phyloP scores from a whole-genome alignment of 345 rosid species.

The Nephelium lappaceum region DNA sequence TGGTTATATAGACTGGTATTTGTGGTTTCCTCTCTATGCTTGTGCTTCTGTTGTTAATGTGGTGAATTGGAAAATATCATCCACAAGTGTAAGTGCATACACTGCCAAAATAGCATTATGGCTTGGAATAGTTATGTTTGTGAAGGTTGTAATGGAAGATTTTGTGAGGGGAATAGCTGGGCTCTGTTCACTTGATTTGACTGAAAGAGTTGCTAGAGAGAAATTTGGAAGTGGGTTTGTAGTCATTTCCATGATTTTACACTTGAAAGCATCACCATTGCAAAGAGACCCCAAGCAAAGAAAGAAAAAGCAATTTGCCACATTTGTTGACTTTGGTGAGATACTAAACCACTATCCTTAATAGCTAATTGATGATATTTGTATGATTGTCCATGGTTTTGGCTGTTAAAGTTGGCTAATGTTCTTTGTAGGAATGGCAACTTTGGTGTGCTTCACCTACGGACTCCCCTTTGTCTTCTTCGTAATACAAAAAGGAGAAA shows the following conservation, averaged over 20 bases:
- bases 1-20: slow-evolving; percentile 65
- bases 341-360: background rate
- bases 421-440: slow-evolving; percentile 48
- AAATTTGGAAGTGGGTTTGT: slow-evolving; percentile 82
- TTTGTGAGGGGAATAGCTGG: slow-evolving; percentile 37
- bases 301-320: slow-evolving; percentile 17
- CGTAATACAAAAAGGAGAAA: slow-evolving; percentile 42
- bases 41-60: slow-evolving; percentile 60
- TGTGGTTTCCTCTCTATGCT: slow-evolving; percentile 80
- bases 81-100: slow-evolving; percentile 25
- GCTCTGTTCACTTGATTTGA: slow-evolving; percentile 62
- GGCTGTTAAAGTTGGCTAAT: background rate
- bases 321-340: slow-evolving; percentile 49
- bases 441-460: slow-evolving; percentile 49
- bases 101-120: slow-evolving; percentile 34
- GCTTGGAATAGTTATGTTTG: slow-evolving; percentile 52
- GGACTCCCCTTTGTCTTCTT: slow-evolving; percentile 69
- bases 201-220: slow-evolving; percentile 71
- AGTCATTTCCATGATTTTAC: slow-evolving; percentile 64
- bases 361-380: no score
- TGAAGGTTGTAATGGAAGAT: slow-evolving; percentile 58
- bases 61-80: slow-evolving; percentile 30
- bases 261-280: slow-evolving; percentile 37
- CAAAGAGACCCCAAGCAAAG: slow-evolving; percentile 5
- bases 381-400: background rate